phyloP scores from a whole-genome alignment of 2,329 filamentous ascomycete species.

The Hypomyces perniciosus region DNA sequence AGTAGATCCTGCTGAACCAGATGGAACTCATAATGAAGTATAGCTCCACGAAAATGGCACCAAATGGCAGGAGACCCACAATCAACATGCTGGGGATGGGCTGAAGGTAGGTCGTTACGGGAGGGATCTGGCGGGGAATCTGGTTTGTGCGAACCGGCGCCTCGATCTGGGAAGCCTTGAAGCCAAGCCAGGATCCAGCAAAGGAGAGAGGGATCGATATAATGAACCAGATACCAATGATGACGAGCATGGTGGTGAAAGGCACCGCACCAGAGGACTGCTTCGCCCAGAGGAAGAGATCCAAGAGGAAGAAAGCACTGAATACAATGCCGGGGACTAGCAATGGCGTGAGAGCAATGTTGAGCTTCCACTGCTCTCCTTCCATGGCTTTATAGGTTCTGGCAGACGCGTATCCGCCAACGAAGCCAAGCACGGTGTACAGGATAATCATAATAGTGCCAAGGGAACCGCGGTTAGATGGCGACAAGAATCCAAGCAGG shows the following conservation, averaged over 20 bases:
- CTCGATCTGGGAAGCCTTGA: conserved; percentile 66
- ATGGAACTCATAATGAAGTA: conserved; percentile 99
- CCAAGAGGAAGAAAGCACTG: conserved; percentile 80
- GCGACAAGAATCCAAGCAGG: conserved; percentile 88
- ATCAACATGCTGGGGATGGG: conserved; percentile 86
- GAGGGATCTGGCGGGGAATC: conserved; percentile 93
- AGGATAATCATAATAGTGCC: conserved; percentile 90
- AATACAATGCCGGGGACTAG: conserved; percentile 86
- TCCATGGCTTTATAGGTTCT: conserved; percentile 92
- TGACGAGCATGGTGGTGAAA: conserved; percentile 92
- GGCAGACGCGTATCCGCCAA: conserved; percentile 85
- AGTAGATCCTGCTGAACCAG: conserved; percentile 98
- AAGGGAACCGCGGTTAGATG: conserved; percentile 89
- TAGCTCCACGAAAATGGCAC: conserved; percentile 94
- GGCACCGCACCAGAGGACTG: conserved; percentile 89
- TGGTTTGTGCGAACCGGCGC: conserved; percentile 92
- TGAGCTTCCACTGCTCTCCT: conserved; percentile 90
- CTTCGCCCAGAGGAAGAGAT: conserved; percentile 94
- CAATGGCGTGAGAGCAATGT: conserved; percentile 81
- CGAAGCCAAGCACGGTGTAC: conserved; percentile 86
- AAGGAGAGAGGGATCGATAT: conserved; percentile 91
- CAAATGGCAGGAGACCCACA: conserved; percentile 88
- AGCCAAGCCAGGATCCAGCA: conserved; percentile 87
- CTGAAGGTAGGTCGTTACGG: conserved; percentile 72
- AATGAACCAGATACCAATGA: conserved; percentile 92